Evolutionary conservation across 2,329 filamentous ascomycete genomes (phyloP).

Genomic region (Macrophomina tecta): DNA sequence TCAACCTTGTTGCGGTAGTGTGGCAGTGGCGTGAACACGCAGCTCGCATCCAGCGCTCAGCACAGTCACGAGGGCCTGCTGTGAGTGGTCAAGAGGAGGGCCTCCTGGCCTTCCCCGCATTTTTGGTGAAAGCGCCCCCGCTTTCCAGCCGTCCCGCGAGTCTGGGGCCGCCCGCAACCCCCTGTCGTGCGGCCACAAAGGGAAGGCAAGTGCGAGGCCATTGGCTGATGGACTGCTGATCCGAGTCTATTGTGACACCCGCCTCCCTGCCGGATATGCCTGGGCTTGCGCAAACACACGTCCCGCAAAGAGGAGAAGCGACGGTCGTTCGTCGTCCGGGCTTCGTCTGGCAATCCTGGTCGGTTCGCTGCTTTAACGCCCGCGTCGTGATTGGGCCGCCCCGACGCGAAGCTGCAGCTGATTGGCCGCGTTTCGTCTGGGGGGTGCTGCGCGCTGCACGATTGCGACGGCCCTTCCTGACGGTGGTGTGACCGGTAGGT

Average conservation of each 20-base stretch:
- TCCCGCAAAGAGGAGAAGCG: background rate
- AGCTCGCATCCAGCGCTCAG: background rate
- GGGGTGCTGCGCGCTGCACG: conserved; percentile 4
- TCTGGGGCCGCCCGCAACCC: conserved; percentile 21
- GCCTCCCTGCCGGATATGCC: conserved; percentile 7
- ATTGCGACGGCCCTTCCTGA: conserved; percentile 20
- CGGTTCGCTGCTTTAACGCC: conserved; percentile 13
- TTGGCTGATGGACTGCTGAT: conserved; percentile 11
- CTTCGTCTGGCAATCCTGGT: conserved; percentile 9
- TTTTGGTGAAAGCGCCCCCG: conserved; percentile 13
- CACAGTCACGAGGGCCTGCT: conserved; percentile 1
- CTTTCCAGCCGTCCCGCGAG: conserved; percentile 13
- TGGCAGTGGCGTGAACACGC: conserved; percentile 23
- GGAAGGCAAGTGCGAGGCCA: conserved; percentile 4
- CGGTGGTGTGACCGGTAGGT: conserved; percentile 20
- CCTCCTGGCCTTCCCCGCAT: conserved; percentile 13
- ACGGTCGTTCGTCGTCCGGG: background rate
- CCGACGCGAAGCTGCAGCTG: background rate
- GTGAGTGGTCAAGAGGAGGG: conserved; percentile 3
- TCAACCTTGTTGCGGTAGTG: conserved; percentile 8
- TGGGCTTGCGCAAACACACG: conserved; percentile 7
- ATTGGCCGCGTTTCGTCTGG: conserved; percentile 2
- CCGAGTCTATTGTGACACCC: conserved; percentile 13
- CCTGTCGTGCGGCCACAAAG: conserved; percentile 10
- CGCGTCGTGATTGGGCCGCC: conserved; percentile 1